Conservation (phyloP, 495 filamentous ascomycete genomes). For the Xylaria castorea region DNA sequence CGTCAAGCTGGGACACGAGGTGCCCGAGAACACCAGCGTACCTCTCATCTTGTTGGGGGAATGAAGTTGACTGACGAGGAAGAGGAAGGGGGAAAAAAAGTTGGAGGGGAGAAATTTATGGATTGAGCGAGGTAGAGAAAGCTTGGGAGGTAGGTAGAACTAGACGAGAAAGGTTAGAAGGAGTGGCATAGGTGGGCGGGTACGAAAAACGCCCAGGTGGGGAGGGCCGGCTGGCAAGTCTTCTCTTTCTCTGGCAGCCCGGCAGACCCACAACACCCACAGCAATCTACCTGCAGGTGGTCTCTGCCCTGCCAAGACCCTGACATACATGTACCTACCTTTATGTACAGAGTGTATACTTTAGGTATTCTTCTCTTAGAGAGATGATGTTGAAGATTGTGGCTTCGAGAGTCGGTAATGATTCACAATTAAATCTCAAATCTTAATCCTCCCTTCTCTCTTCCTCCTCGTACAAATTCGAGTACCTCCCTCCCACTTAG, state of each 20-base stretch:
- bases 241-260: not conserved
- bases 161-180: conserved; percentile 10
- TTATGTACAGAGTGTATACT: too few relatives aligned
- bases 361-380: too few relatives aligned
- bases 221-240: conserved; percentile 3
- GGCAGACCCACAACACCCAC: conserved; percentile 1
- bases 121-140: conserved; percentile 28
- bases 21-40: conserved; percentile 64
- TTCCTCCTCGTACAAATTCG: not conserved
- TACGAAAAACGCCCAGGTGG: not conserved
- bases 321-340: too few relatives aligned
- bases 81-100: conserved; percentile 38
- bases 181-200: not conserved
- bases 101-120: conserved; percentile 39
- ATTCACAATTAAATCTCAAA: not conserved
- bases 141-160: not conserved
- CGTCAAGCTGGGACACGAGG: conserved; percentile 62
- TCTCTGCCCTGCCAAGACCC: too few relatives aligned
- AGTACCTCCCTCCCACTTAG: not conserved
- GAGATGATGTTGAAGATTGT: not conserved
- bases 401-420: not conserved
- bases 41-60: conserved; percentile 56
- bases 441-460: not conserved
- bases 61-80: conserved; percentile 17
- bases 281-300: not conserved